Evolutionary conservation across 768 basidiomycete genomes (phyloP), one percentile per base, ranked within the genome.

Genomic region (Boletales sp.): DNA sequence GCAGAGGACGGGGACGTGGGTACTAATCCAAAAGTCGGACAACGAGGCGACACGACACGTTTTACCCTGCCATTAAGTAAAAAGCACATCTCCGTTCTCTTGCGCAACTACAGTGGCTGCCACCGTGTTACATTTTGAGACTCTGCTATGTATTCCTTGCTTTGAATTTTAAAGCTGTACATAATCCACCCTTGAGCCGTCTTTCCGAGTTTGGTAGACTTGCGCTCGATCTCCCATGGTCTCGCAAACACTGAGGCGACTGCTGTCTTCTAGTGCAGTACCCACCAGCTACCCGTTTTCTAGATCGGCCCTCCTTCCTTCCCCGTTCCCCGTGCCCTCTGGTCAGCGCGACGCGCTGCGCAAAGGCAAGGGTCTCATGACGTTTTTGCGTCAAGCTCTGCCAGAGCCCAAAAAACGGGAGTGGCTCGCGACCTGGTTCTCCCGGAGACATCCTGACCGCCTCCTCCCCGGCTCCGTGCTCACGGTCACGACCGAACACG

Each of bases 401-500:
- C 82, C 79, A 30, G 77, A 82, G 34, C 80, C 80, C 21, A 80
- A 85, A 58, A 90, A 94, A 64, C 79, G 83, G 59, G 70, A 72
- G 38, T 78, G 90, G 67, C 77, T 93, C 51, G 66, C 70, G 36
- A 80, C 78, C 40, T 72, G 87, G 48, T 97, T 97, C 71, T 82
- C 83, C 34, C 75, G 84, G 43, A 75, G 79, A 36, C 86, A 87
- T 45, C 80, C 81, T 1, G 73, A 79, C 37, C 79, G 87, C 55
- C 72, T 95, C 35, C 73, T 74, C 13, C 86, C 91, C 17, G 95
- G 95, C 2, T 90, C 90, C n/a, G 85, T 97, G 56, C 67, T 98
- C 54, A 84, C 83, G 27, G 84, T 94, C 58, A 80, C 79, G 40
- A 82, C 85, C 35, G 81, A 84, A 48, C 82, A 92, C 51, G 83